Base-by-base conservation (phyloP, 2,329 filamentous ascomycete genomes). In the Acarospora socialis region DNA sequence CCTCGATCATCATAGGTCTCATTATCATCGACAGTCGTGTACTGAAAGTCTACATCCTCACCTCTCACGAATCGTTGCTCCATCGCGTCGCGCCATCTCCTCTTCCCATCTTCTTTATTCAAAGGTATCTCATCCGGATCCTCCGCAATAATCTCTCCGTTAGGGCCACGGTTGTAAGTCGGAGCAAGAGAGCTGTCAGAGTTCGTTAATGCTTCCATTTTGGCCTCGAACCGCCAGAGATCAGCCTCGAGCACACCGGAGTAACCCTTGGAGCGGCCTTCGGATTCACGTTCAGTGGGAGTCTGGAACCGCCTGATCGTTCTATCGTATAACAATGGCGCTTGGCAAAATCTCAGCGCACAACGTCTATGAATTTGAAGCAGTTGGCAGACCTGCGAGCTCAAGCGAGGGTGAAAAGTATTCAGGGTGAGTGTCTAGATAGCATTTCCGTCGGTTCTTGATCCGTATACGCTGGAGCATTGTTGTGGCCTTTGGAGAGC, bases 261-360 rank as follows among this genome's bases (percentile, higher is more conserved):
- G 52, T 83, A 90, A 7, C 83, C 83, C 49, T 83, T 83, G 6
- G 62, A 59, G 25, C 71, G 71, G 6, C 76, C 78, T 44, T 87
- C 81, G 5, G 67, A 67, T 49, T 83, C 73, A 32, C 81, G 72
- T 56, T 92, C 82, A 3, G 66, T 61, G 3, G 75, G 59, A 1
- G 75, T 76, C 42, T 86, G 81, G 51, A 84, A 86, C 31, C 72
- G 73, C 32, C 81, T 73, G 38, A 93, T 70, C 15, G 92, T 65
- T 32, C 72, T 69, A 52, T 92, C 81, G 60, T 92, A 92, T 19
- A 92, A 68, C 6, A 87, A 60, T 1, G 83, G 82, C 55, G 90
- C 81, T 66, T 49, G 33, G 39, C 28, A 12, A 31, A 25, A 25
- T 16, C 19, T n/a, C n/a, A n/a, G n/a, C n/a, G n/a, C n/a, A n/a